Base-by-base conservation (phyloP, 1,284 basidiomycete species). In the Ganoderma boninense region DNA sequence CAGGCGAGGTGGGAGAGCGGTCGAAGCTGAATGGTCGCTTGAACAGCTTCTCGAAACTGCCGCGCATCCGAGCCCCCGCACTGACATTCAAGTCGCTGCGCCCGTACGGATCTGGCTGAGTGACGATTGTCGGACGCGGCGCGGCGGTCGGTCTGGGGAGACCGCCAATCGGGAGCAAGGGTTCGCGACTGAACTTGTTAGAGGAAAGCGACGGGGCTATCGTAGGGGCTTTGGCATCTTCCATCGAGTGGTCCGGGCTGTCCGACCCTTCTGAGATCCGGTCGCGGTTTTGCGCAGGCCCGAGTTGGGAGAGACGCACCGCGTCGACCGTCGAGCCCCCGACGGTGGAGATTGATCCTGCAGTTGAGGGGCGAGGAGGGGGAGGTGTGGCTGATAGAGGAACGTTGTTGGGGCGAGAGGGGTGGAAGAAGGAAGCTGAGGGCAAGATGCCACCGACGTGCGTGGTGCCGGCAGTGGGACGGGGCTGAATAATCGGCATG, bases 361-460 rank as follows among this genome's bases (percentile, higher is more conserved):
- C 73, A 66, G 84, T 84, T 2, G 83, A 79, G 23, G 82, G 80
- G 42, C 79, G 80, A 42, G 83, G 80, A 64, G 77, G 71, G 23
- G 78, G 75, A 43, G 79, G 77, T 49, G 75, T 73, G 52, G 76
- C 75, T 56, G 78, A 71, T 42, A 79, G 65, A 64, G 77, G 84
- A 73, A 64, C 82, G 62, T 84, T 84, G 40, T 79, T 80, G 0
- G 90, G 92, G 64, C 89, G 84, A 13, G 88, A 87, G 5, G 92
- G 92, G 38, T 85, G 87, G 77, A 94, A 94, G 82, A 94, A 93
- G 7, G 90, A 90, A 13, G 91, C 87, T 23, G 92, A 88, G 32
- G 92, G 92, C 67, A 90, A 88, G 26, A 94, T 90, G 38, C 92
- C 93, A 57, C 89, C 88, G 20, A 90, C 89, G 79, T 93, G 91